Conservation (phyloP, 2,329 filamentous ascomycete species). For the Trichothecium sympodiale region DNA sequence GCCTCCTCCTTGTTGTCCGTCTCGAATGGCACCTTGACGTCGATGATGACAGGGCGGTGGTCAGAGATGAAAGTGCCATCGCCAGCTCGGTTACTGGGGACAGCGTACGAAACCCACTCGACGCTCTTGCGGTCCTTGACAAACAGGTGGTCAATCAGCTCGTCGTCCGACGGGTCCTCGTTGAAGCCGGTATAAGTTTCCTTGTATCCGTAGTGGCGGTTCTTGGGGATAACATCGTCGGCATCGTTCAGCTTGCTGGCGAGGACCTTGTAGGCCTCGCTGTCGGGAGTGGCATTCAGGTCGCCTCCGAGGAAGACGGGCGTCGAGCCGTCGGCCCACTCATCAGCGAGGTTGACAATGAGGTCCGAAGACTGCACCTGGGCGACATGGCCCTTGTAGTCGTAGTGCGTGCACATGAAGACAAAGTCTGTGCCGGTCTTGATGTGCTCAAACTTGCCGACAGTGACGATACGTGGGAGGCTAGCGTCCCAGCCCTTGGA, state of each 20-base stretch:
- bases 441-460: conserved; percentile 31
- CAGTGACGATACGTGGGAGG: conserved; percentile 33
- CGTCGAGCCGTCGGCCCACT: conserved; percentile 12
- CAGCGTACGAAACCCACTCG: conserved; percentile 13
- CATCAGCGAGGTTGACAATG: conserved; percentile 19
- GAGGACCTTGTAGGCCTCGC: conserved; percentile 14
- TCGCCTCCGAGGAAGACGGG: conserved; percentile 22
- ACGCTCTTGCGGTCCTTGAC: conserved; percentile 14
- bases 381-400: conserved; percentile 30
- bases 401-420: conserved; percentile 42
- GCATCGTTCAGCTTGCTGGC: conserved; percentile 14
- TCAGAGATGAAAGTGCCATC: conserved; percentile 20
- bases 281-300: conserved; percentile 16
- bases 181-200: conserved; percentile 20
- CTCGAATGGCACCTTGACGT: conserved; percentile 9
- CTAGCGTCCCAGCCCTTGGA: conserved; percentile 46
- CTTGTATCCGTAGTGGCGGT: conserved; percentile 12
- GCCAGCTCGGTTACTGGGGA: conserved; percentile 13
- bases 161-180: conserved; percentile 8
- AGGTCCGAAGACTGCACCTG: conserved; percentile 28
- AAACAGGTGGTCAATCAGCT: conserved; percentile 19
- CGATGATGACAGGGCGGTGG: conserved; percentile 18
- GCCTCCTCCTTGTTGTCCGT: not conserved
- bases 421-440: conserved; percentile 26
- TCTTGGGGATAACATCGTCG: conserved; percentile 11